phyloP scores from a whole-genome alignment of 305 asterid genomes.

The Fraxinus dipetala region DNA sequence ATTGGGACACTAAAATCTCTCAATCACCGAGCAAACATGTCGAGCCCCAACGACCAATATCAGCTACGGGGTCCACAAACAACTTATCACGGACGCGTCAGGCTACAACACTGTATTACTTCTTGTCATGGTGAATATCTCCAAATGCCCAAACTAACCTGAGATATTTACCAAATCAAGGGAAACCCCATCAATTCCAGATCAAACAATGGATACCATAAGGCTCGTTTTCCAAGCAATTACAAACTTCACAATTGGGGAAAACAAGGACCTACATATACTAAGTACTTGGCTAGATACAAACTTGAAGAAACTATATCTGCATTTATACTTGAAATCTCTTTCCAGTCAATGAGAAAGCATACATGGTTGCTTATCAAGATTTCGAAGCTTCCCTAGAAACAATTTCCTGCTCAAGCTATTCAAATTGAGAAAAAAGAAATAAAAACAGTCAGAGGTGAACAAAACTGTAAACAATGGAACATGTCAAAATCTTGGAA shows the following conservation, averaged over 20 bases:
- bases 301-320: conserved; percentile 1
- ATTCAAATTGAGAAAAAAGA: background rate
- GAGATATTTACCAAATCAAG: background rate
- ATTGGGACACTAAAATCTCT: background rate
- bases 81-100: background rate
- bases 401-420: conserved; percentile 42
- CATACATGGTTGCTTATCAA: background rate
- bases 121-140: background rate
- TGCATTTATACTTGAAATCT: background rate
- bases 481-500: background rate
- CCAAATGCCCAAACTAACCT: background rate
- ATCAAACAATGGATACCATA: background rate
- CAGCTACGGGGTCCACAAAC: background rate
- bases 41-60: background rate
- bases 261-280: background rate
- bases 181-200: background rate
- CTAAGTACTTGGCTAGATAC: background rate
- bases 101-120: background rate
- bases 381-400: conserved; percentile 19
- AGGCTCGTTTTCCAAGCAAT: background rate
- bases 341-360: background rate
- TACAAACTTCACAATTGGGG: background rate
- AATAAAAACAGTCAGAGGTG: background rate
- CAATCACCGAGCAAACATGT: background rate
- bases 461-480: background rate